A percentile compares a stretch with the other conserved stretches of the same genome.
Evolutionary conservation across 2,329 filamentous ascomycete genomes (phyloP).

Genomic region (Rutstroemia sp.): DNA sequence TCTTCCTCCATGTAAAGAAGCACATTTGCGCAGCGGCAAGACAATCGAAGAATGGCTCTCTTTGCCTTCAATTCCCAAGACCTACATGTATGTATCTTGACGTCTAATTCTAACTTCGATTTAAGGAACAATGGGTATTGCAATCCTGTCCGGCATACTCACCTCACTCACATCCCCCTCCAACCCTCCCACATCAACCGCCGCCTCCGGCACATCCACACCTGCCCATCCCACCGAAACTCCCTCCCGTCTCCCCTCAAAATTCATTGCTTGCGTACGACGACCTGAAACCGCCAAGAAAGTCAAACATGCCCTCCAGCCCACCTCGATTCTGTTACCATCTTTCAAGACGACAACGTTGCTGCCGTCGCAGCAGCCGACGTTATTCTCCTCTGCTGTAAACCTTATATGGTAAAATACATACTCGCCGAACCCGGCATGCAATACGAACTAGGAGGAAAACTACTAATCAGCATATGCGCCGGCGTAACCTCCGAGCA

Average conservation of each 20-base stretch:
- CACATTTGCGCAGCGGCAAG: too few species aligned
- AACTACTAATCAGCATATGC: constrained; percentile 74
- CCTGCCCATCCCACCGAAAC: constrained; percentile 35
- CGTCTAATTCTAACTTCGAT: neutral
- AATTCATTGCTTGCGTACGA: constrained; percentile 76
- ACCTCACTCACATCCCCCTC: constrained; percentile 51
- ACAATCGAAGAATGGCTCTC: too few species aligned
- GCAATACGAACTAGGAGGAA: constrained; percentile 64
- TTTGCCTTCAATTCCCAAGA: too few species aligned
- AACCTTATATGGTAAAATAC: constrained; percentile 65
- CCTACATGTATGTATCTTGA: neutral
- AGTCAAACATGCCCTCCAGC: constrained; percentile 59
- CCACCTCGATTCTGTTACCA: constrained; percentile 48
- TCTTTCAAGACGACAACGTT: constrained; percentile 67
- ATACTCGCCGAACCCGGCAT: constrained; percentile 64
- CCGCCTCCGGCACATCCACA: constrained; percentile 37
- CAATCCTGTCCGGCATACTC: constrained; percentile 75
- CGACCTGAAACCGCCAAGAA: constrained; percentile 61
- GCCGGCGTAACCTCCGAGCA: constrained; percentile 67
- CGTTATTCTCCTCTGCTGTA: constrained; percentile 72
- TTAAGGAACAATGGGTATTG: constrained; percentile 75
- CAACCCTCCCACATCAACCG: constrained; percentile 34
- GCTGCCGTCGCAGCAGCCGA: constrained; percentile 59
- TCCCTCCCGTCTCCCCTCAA: constrained; percentile 55
- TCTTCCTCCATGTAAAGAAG: too few species aligned